phyloP scores from a whole-genome alignment of 1,284 basidiomycete species.

The Cryptococcus maquisensis region DNA sequence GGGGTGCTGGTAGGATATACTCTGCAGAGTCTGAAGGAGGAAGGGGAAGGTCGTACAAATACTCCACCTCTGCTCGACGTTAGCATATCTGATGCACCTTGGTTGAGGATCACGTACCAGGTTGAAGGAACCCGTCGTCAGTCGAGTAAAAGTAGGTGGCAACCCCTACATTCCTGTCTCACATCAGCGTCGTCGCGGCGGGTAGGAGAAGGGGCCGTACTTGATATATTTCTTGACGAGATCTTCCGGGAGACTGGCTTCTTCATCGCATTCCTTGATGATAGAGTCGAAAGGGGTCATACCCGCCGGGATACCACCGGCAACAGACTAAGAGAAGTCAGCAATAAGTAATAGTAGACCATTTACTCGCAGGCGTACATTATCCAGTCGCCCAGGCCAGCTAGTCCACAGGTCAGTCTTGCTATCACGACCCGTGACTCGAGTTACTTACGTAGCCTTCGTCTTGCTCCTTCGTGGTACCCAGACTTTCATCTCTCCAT shows the following conservation, averaged over 20 bases:
- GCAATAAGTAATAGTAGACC: not conserved
- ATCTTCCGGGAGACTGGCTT: conserved; percentile 69
- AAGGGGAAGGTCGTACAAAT: conserved; percentile 72
- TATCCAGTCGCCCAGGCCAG: conserved; percentile 57
- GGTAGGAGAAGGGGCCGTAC: conserved; percentile 49
- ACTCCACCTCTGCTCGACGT: conserved; percentile 41
- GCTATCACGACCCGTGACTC: not conserved
- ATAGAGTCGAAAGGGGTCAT: conserved; percentile 69
- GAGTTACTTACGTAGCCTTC: conserved; percentile 70
- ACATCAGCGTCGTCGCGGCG: conserved; percentile 16
- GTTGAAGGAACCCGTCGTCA: conserved; percentile 70
- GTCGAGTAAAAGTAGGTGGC: conserved; percentile 59
- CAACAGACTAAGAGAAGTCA: conserved; percentile 43
- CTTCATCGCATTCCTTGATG: conserved; percentile 89
- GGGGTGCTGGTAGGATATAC: conserved; percentile 62
- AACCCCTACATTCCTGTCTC: conserved; percentile 29
- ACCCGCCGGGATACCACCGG: conserved; percentile 61
- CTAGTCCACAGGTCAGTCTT: conserved; percentile 44
- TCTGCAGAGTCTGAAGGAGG: conserved; percentile 53
- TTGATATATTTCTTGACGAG: conserved; percentile 60
- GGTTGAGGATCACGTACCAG: conserved; percentile 44
- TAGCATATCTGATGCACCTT: not conserved
- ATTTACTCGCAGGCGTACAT: conserved; percentile 6
- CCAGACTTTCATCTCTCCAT: conserved; percentile 64
- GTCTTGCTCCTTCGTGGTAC: conserved; percentile 77